Evolutionary conservation across 768 basidiomycete species (phyloP).

Genomic region (Boletus subparvulus): DNA sequence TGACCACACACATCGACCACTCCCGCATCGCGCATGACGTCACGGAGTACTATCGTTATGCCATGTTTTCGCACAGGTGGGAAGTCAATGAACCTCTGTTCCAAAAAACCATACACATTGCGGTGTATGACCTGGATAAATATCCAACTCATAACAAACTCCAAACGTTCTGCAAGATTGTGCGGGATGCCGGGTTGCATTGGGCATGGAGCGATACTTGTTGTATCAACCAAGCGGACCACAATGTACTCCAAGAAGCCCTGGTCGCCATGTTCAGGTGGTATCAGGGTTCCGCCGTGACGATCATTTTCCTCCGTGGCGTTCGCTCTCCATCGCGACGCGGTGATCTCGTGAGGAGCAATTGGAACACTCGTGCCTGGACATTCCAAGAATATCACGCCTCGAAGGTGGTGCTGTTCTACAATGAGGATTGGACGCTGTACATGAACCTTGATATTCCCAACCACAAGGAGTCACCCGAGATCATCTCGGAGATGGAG

Average conservation of each 20-base stretch:
- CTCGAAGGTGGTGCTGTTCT: constrained; percentile 5
- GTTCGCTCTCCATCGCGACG: background rate
- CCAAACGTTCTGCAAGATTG: constrained; percentile 3
- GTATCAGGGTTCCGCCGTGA: constrained; percentile 3
- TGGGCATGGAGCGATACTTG: constrained; percentile 12
- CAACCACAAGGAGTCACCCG: constrained; percentile 5
- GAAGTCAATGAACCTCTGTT: constrained; percentile 3
- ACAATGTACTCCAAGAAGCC: background rate
- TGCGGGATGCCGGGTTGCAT: background rate
- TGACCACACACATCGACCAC: background rate
- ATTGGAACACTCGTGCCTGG: constrained; percentile 8
- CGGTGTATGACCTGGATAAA: background rate
- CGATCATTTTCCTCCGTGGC: constrained; percentile 2
- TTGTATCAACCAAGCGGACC: constrained; percentile 4
- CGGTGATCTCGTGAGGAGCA: background rate
- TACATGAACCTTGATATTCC: background rate
- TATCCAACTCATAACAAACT: constrained; percentile 1
- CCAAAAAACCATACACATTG: background rate
- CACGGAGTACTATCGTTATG: background rate
- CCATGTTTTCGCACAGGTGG: constrained; percentile 6
- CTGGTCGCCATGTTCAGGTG: constrained; percentile 10
- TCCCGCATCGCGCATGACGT: background rate
- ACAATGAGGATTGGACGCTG: background rate
- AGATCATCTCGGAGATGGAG: constrained; percentile 7
- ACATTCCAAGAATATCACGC: constrained; percentile 10